Evolutionary conservation across 2,329 filamentous ascomycete genomes (phyloP).

Genomic region (Aspergillus flavus): DNA sequence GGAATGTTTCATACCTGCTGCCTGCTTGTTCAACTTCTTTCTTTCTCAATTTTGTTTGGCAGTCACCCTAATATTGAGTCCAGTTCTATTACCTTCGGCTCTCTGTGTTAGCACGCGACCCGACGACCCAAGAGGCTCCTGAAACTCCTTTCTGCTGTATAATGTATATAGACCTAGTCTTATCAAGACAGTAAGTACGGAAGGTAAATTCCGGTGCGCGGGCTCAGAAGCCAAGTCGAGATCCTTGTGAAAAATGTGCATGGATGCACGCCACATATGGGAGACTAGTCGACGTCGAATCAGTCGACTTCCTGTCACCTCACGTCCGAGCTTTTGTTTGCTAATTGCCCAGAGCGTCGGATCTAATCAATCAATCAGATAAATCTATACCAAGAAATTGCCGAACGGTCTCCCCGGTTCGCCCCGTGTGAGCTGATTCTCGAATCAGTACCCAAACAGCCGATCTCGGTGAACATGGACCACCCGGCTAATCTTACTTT

Average conservation of each 20-base stretch:
- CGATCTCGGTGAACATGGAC: neutral
- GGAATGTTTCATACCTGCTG: neutral
- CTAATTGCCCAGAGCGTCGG: neutral
- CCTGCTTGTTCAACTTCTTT: neutral
- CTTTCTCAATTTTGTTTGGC: neutral
- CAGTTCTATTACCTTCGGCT: neutral
- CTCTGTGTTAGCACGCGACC: neutral
- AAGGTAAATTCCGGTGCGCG: neutral
- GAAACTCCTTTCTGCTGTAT: neutral
- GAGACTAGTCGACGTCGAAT: neutral
- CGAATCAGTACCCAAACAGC: neutral
- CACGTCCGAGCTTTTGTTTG: neutral
- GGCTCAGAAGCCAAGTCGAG: neutral
- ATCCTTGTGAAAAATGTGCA: neutral
- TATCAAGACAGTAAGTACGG: neutral
- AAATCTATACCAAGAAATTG: neutral
- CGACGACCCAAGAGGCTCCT: neutral
- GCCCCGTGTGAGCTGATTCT: neutral
- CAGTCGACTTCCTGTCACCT: neutral
- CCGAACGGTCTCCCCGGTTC: neutral
- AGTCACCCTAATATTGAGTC: neutral
- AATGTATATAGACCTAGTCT: neutral
- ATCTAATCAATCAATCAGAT: slow-evolving; percentile 3
- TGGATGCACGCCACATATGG: neutral
- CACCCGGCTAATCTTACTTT: neutral